phyloP scores from a whole-genome alignment of 768 basidiomycete genomes.

The Psilocybe subaeruginosa region DNA sequence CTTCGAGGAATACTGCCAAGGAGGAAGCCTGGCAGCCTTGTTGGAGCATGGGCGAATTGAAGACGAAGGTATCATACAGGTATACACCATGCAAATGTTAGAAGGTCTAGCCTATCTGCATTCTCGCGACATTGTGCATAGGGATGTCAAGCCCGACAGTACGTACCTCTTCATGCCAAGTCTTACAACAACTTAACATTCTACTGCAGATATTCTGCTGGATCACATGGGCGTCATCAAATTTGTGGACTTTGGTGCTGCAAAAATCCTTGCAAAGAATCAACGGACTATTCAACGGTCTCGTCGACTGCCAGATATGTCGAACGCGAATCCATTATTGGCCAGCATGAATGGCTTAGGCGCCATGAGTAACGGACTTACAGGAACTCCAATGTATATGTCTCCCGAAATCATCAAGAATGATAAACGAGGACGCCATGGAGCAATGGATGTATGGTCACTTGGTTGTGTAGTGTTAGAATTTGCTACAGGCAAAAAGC shows the following conservation, averaged over 20 bases:
- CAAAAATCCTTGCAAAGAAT: slow-evolving; percentile 93
- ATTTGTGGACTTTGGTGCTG: slow-evolving; percentile 96
- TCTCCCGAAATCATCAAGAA: slow-evolving; percentile 98
- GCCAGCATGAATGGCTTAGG: slow-evolving; percentile 45
- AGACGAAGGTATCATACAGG: slow-evolving; percentile 93
- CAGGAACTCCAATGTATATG: slow-evolving; percentile 99
- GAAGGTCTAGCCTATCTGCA: slow-evolving; percentile 95
- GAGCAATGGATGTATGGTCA: slow-evolving; percentile 99
- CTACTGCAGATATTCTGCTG: slow-evolving; percentile 82
- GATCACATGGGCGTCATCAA: slow-evolving; percentile 92
- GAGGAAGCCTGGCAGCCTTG: slow-evolving; percentile 87
- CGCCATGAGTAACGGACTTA: slow-evolving; percentile 79
- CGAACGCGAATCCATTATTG: slow-evolving; percentile 28
- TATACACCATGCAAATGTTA: slow-evolving; percentile 97
- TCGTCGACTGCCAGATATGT: slow-evolving; percentile 56
- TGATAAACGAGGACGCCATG: slow-evolving; percentile 82
- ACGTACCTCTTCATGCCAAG: slow-evolving; percentile 34
- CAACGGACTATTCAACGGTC: slow-evolving; percentile 79
- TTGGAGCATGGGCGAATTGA: slow-evolving; percentile 95
- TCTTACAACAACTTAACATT: neutral
- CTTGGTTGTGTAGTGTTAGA: slow-evolving; percentile 97
- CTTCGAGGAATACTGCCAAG: slow-evolving; percentile 98
- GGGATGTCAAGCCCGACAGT: slow-evolving; percentile 99
- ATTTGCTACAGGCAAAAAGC: slow-evolving; percentile 94
- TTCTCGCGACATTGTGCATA: slow-evolving; percentile 88